These are phyloP conservation scores for Thinopyrum elongatum DNA, from an alignment of 176 grass and related monocot genomes.

Conservation along the genomic window DNA sequence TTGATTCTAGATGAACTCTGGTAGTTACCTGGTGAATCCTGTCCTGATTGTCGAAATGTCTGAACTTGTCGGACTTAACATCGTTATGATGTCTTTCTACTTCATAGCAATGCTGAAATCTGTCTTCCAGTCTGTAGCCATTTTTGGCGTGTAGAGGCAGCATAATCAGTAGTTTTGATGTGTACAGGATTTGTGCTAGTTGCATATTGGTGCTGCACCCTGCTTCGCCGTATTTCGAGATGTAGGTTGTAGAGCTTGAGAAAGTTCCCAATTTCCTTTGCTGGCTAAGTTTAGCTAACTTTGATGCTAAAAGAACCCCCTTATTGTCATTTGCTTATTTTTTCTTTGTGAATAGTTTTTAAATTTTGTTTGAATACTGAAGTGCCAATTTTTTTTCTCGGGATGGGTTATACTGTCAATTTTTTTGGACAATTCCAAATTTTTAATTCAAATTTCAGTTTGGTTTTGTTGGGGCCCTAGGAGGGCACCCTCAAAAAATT, in stretches of 20 bases:
- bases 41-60: background rate
- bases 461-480: no score
- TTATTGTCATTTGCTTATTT: no score
- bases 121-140: background rate
- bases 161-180: background rate
- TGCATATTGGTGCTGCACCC: background rate
- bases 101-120: background rate
- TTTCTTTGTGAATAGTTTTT: no score
- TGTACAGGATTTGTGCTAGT: background rate
- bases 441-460: no score
- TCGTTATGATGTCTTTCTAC: background rate
- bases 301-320: background rate
- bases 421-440: no score
- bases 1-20: background rate
- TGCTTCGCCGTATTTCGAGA: background rate
- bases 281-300: background rate
- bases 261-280: background rate
- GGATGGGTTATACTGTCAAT: background rate
- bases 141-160: background rate
- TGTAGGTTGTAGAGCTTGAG: background rate
- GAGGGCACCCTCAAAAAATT: constrained; percentile 20
- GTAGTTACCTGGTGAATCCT: background rate
- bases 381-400: background rate
- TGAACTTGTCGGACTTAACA: no score
- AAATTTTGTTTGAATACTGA: no score